Conservation (phyloP, 257 asterid genomes). For the Eucommia ulmoides region DNA sequence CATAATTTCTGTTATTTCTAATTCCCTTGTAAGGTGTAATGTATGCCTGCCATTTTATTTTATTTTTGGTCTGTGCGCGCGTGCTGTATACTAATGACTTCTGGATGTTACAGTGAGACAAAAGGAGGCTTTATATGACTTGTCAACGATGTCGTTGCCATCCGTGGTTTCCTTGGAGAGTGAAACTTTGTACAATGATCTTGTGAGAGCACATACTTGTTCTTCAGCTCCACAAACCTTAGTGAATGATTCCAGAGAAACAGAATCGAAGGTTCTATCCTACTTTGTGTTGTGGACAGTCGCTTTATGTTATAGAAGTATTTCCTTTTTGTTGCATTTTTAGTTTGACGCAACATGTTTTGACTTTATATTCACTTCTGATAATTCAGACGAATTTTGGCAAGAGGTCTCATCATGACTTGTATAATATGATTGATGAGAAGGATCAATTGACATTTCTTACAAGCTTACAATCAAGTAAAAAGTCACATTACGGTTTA, state of each 20-base stretch:
- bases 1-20: not conserved
- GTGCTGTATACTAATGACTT: not conserved
- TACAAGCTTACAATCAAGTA: constrained; percentile 24
- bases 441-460: constrained; percentile 11
- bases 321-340: not conserved
- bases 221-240: constrained; percentile 30
- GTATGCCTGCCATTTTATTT: not conserved
- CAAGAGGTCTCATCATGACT: constrained; percentile 18
- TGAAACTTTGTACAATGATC: constrained; percentile 28
- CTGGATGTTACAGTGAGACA: constrained; percentile 41
- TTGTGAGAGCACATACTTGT: constrained; percentile 27
- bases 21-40: not conserved
- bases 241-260: constrained; percentile 27
- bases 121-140: constrained; percentile 29
- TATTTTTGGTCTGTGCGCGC: not conserved
- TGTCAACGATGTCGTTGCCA: constrained; percentile 29
- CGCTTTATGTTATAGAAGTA: not conserved
- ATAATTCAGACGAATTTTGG: constrained; percentile 26
- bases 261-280: constrained; percentile 32
- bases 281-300: not conserved
- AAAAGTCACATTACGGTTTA: constrained; percentile 36
- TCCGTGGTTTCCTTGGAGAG: constrained; percentile 38
- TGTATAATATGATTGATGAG: constrained; percentile 19
- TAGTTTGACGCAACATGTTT: constrained; percentile 10
- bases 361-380: too few species aligned